Percentiles rank a stretch among this genome's conserved stretches.
phyloP scores from a whole-genome alignment of 768 basidiomycete species.

The Phlegmacium glaucopus region DNA sequence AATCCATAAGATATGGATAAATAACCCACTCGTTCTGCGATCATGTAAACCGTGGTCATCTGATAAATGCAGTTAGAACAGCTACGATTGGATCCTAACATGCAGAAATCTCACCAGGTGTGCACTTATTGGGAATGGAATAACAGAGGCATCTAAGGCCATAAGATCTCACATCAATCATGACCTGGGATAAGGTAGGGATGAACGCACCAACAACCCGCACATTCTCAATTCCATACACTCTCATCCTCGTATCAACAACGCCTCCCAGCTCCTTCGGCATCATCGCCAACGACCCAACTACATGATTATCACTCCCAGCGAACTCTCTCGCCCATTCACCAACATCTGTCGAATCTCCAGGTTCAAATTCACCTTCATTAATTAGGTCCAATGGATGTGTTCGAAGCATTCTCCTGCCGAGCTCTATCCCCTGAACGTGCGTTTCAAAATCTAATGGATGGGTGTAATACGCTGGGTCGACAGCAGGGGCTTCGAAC shows the following conservation, averaged over 20 bases:
- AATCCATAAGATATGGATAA: not conserved
- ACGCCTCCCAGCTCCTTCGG: constrained; percentile 35
- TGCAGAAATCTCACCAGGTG: constrained; percentile 21
- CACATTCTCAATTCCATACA: constrained; percentile 34
- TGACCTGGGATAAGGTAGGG: not conserved
- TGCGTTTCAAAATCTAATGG: constrained; percentile 29
- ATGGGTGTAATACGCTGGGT: constrained; percentile 43
- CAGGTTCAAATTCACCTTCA: constrained; percentile 29
- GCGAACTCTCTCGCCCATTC: constrained; percentile 23
- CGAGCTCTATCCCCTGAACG: constrained; percentile 28
- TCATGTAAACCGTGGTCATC: not conserved
- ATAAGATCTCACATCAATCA: not conserved
- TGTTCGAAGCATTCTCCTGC: constrained; percentile 23
- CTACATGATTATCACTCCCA: constrained; percentile 30
- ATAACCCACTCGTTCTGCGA: not conserved
- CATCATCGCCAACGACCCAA: constrained; percentile 38
- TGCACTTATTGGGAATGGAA: constrained; percentile 30
- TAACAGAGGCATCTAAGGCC: constrained; percentile 26
- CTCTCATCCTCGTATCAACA: constrained; percentile 30
- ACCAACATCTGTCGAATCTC: constrained; percentile 19
- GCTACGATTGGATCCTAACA: not conserved
- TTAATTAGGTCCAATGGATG: constrained; percentile 29
- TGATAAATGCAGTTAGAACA: not conserved
- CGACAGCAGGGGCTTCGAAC: constrained; percentile 40
- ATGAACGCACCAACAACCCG: constrained; percentile 27